Base-by-base conservation (phyloP, 140 eudicot species). In the Cichorium intybus region DNA sequence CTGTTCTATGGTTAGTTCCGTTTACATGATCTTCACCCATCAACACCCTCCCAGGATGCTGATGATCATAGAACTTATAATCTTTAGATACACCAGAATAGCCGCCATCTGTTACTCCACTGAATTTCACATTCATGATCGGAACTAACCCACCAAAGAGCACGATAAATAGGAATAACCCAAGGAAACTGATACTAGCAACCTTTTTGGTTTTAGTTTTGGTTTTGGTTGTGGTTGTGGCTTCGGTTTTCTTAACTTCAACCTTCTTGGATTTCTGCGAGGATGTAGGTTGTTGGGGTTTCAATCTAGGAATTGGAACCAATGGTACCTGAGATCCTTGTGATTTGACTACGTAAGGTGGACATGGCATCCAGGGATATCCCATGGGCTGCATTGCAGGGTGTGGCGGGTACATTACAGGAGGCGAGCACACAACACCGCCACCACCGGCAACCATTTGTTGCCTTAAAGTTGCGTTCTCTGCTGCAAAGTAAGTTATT, bases 141-240 rank as follows among this genome's bases (percentile, higher is more conserved):
- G 99, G 95, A 45, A 81, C 88, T 65, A 93, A 77, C 18, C 90
- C 99, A 45, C 99, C 97, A 52, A 93, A 88, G 48, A 93, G 80
- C 68, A 93, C 6, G 1, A 93, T 75, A 60, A 88, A 93, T 50
- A 93, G 78, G 80, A 93, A 57, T 73, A 93, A 68, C 1, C 99
- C 99, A 55, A 88, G 78, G 31, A 93, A 79, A 60, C 97, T 93
- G 48, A 93, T 72, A 64, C 99, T 81, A 0, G 97, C 99, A 57
- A 88, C 95, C 80, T 93, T 93, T 72, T 88, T 88, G 12, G 96
- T 82, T 78, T 76, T 90, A 41, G 71, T 63, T 34, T 63, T 72
- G 17, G 39, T 80, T 74, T 82, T 80, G n/a, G 85, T 74, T 74
- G 62, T 80, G n/a, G 85, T 74, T 74, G 62, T 84, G 56, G 85